Conservation (phyloP, 352 stramenopile genomes). For the Phytophthora tentaculata region DNA sequence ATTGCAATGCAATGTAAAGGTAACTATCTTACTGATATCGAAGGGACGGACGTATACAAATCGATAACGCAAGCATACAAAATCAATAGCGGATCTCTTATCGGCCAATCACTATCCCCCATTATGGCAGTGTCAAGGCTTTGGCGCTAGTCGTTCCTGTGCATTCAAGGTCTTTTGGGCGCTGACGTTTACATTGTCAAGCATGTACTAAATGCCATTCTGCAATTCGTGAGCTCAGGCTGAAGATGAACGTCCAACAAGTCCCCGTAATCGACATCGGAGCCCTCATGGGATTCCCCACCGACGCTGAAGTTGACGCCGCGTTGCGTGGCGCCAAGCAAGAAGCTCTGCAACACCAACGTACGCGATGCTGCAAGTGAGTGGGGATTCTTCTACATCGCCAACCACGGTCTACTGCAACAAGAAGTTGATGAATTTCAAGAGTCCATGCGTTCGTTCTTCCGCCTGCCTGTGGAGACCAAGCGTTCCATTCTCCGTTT, state of each 20-base stretch:
- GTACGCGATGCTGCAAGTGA: conserved; percentile 43
- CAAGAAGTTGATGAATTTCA: conserved; percentile 74
- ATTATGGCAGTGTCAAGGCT: neutral
- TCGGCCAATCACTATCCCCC: conserved; percentile 1
- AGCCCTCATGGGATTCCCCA: conserved; percentile 45
- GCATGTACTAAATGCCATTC: neutral
- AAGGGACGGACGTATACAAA: neutral
- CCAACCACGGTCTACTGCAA: conserved; percentile 76
- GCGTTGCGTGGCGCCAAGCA: conserved; percentile 18
- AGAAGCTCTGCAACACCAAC: conserved; percentile 25
- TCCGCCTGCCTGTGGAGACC: conserved; percentile 68
- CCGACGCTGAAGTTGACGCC: conserved; percentile 41
- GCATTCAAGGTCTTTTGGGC: neutral
- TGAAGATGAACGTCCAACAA: conserved; percentile 33
- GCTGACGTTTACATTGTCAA: neutral
- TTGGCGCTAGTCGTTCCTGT: neutral
- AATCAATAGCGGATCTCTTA: neutral
- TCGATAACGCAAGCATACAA: neutral
- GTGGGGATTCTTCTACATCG: conserved; percentile 95
- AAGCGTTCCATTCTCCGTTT: conserved; percentile 70
- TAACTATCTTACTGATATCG: too few relatives aligned
- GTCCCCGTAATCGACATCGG: conserved; percentile 63
- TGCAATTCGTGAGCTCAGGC: neutral
- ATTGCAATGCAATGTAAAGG: too few relatives aligned
- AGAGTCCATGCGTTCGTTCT: conserved; percentile 79